Evolutionary conservation across 1,284 basidiomycete genomes (phyloP), one percentile per base, ranked within the genome.

Genomic region (Cutaneotrichosporon sp.): DNA sequence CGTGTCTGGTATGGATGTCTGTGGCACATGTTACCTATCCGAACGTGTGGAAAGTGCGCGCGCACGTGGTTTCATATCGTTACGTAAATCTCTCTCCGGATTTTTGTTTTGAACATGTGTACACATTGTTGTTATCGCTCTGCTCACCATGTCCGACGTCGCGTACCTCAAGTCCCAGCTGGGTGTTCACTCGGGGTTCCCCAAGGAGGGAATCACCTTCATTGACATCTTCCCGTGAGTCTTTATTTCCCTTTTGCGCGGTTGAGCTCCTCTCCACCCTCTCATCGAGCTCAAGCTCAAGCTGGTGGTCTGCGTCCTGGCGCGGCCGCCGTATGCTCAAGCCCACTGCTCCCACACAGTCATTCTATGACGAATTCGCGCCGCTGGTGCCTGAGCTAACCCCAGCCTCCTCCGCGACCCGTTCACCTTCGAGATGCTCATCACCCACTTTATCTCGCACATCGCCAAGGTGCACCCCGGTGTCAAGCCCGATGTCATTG

Each of bases 401-500:
- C 18, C 42, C 31, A 53, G 51, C 51, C 85, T 97, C 75, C 85
- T 97, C 32, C 86, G 89, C 22, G 84, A 92, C 75, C 93, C 94
- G 11, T 73, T 90, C 65, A 88, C 88, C 3, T 91, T 95, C 76
- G 94, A 97, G 82, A 88, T 89, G 1, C 86, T 99, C 60, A 90
- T 98, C 76, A 94, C 94, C 32, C 90, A 97, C 81, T 85, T 99
- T 65, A 78, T 92, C 63, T 85, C 92, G 80, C 96, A 92, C 78
- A 83, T 99, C 74, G 90, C 89, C 61, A 91, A 90, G 36, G 72
- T 72, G 50, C 71, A 73, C 66, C 56, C 64, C 26, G 81, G 86
- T 59, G 91, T 89, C 21, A 92, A 90, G 81, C 89, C 99, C 69
- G 96, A 99, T 81, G 91, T 92, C 58, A 86, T 99, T 66, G 93